phyloP scores from a whole-genome alignment of 1,139 yeast species.

The Candida sojae region DNA sequence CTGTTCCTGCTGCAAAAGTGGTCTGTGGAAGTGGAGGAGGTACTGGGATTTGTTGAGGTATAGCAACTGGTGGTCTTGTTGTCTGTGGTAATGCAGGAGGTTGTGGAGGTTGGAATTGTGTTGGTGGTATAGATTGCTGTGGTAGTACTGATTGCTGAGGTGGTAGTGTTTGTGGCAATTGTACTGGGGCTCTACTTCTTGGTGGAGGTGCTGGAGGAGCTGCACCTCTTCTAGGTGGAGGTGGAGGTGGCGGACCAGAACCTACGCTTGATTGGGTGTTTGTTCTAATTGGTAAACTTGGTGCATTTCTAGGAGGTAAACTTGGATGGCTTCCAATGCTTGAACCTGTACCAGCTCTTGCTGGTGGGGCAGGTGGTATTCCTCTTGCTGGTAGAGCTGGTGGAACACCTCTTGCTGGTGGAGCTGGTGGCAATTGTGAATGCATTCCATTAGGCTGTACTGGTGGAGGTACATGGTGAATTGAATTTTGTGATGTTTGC shows the following conservation, averaged over 20 bases:
- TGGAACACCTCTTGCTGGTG: slow-evolving; percentile 5
- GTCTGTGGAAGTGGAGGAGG: slow-evolving; percentile 16
- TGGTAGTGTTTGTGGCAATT: slow-evolving; percentile 10
- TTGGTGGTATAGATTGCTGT: slow-evolving; percentile 16
- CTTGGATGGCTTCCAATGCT: slow-evolving; percentile 15
- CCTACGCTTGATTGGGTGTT: slow-evolving; percentile 14
- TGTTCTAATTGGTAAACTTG: slow-evolving; percentile 7
- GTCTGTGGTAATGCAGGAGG: slow-evolving; percentile 31
- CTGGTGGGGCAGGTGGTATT: slow-evolving; percentile 20
- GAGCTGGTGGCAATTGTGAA: slow-evolving; percentile 3
- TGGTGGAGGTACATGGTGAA: slow-evolving; percentile 6
- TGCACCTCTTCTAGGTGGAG: slow-evolving; percentile 16
- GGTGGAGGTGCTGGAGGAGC: slow-evolving; percentile 38
- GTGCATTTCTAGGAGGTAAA: slow-evolving; percentile 13
- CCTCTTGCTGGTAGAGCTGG: slow-evolving; percentile 12
- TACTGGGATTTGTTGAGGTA: slow-evolving; percentile 11
- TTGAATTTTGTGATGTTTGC: slow-evolving; percentile 5
- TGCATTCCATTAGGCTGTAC: neutral
- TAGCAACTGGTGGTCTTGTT: slow-evolving; percentile 32
- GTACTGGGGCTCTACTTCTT: slow-evolving; percentile 18
- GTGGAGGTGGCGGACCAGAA: slow-evolving; percentile 15
- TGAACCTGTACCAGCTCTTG: slow-evolving; percentile 9
- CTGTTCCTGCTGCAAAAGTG: slow-evolving; percentile 18
- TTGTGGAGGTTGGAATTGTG: slow-evolving; percentile 7
- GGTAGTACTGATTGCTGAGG: slow-evolving; percentile 15